Percentiles rank a stretch among this genome's conserved stretches.
phyloP scores from a whole-genome alignment of 441 rosid genomes.

The Pelargonium citronellum region DNA sequence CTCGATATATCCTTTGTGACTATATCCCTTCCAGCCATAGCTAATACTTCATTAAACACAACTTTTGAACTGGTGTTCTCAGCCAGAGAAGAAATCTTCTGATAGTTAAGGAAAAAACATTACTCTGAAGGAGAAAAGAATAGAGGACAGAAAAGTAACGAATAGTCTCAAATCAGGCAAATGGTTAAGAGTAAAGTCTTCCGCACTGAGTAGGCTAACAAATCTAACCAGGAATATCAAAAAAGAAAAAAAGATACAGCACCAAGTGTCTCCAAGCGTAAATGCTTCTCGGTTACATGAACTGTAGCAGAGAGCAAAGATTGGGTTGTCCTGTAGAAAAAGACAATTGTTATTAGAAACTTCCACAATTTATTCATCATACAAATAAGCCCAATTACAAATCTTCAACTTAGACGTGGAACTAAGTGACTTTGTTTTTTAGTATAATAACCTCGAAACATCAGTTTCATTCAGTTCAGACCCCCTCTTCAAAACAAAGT shows the following conservation, averaged over 20 bases:
- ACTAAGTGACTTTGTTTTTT: constrained; percentile 14
- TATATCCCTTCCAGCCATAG: constrained; percentile 82
- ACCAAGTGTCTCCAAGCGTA: constrained; percentile 89
- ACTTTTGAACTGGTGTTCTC: constrained; percentile 73
- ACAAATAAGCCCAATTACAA: constrained; percentile 5
- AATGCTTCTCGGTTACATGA: constrained; percentile 85
- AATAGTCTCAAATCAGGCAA: constrained; percentile 11
- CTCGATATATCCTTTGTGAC: constrained; percentile 94
- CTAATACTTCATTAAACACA: constrained; percentile 83
- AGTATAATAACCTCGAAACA: constrained; percentile 59
- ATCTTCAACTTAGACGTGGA: background rate
- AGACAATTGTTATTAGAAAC: constrained; percentile 12
- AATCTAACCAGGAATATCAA: constrained; percentile 11
- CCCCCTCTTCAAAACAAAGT: constrained; percentile 82
- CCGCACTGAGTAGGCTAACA: constrained; percentile 18
- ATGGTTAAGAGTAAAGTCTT: constrained; percentile 8
- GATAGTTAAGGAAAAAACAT: constrained; percentile 41
- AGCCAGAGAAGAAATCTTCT: constrained; percentile 74
- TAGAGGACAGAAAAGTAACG: constrained; percentile 20
- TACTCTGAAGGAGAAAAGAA: constrained; percentile 11
- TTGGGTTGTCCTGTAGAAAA: constrained; percentile 71
- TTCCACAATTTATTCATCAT: constrained; percentile 4
- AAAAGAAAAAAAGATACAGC: constrained; percentile 63
- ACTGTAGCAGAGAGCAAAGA: constrained; percentile 84
- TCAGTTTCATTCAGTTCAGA: constrained; percentile 69